Evolutionary conservation across 805 yeast species (phyloP), one percentile per base, ranked within the genome.

Genomic region (Blastobotrys peoriensis): DNA sequence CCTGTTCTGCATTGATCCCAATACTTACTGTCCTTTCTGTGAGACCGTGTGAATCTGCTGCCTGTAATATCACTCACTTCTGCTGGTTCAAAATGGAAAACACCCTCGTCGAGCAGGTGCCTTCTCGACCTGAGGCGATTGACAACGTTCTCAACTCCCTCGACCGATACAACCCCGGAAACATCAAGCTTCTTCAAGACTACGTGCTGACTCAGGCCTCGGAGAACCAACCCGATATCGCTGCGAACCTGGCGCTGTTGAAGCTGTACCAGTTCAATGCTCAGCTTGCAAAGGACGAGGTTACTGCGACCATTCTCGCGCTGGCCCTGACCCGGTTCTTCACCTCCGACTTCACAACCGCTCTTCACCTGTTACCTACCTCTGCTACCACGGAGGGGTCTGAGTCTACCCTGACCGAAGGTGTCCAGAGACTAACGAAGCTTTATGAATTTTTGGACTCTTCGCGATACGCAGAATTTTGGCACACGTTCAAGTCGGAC

Each of bases 161-260:
- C 40, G 70, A 67, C 44, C 62, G 76, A 56, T 73, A 71, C 57
- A 71, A 71, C 48, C 66, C 66, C 17, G 65, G 65, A 9, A 70
- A 68, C 18, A 65, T 68, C 48, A 64, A 66, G 42, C 69, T 65
- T 25, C 59, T 73, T 18, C 74, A 73, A 54, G 70, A 68, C n/a
- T 73, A 73, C 48, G 64, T 71, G 36, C 53, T 55, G 28, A 51
- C 58, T 19, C 77, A 73, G 51, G 67, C 71, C 52, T 45, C 52
- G 13, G 57, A 58, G 17, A 57, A 57, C 10, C 39, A 54, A 15
- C 59, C 60, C 44, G 74, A 69, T 52, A 56, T 70, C 37, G 63
- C 58, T 49, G 71, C 77, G 48, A 72, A 71, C 54, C 53, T 72
- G 55, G 77, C 77, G 0, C 60, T 73, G 18, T 58, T 73, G 48